Conservation (phyloP, 2,329 filamentous ascomycete genomes). For the Thielaviopsis euricoi region DNA sequence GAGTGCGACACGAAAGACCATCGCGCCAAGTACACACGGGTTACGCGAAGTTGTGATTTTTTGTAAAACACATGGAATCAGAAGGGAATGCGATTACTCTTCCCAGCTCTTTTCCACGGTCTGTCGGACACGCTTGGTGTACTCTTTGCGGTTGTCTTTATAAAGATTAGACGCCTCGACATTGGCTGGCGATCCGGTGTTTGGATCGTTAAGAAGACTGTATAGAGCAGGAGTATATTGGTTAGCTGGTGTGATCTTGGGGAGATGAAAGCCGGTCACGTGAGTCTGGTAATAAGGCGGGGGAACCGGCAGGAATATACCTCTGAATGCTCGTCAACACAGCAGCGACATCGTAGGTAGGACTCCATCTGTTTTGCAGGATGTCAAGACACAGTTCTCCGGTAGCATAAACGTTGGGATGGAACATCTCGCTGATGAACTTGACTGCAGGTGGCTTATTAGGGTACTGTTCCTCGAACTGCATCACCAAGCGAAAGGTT, state of each 20-base stretch:
- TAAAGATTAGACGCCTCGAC: constrained; percentile 96
- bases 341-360: constrained; percentile 94
- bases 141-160: constrained; percentile 95
- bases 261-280: too few species aligned
- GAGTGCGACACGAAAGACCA: not conserved
- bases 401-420: constrained; percentile 94
- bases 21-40: not conserved
- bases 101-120: constrained; percentile 99
- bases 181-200: constrained; percentile 95
- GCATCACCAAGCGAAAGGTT: constrained; percentile 94
- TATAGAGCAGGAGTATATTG: not conserved
- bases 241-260: constrained; percentile 16
- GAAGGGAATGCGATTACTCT: constrained; percentile 34
- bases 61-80: too few species aligned
- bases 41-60: not conserved
- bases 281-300: not conserved
- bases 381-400: constrained; percentile 95
- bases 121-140: constrained; percentile 85
- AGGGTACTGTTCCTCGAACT: constrained; percentile 97
- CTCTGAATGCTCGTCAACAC: constrained; percentile 96
- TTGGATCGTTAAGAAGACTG: constrained; percentile 91
- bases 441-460: constrained; percentile 97
- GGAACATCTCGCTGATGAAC: constrained; percentile 98
- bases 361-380: constrained; percentile 94
- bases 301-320: constrained; percentile 26